Base-by-base conservation (phyloP, 176 grass and related monocot species). In the Pharus latifolius region DNA sequence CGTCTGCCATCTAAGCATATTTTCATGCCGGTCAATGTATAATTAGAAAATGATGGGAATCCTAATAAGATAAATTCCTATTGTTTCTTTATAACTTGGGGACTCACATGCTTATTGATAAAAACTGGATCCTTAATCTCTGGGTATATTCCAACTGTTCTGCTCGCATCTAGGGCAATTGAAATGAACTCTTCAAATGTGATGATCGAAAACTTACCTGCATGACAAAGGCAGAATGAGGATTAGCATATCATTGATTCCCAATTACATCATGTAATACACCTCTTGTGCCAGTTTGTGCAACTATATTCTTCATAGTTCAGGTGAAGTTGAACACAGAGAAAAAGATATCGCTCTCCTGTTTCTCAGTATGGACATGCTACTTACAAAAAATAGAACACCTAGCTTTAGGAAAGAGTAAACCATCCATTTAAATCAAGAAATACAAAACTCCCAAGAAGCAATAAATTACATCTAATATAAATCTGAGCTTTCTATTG, bases 171-270 rank as follows among this genome's bases (percentile, higher is more conserved):
- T 65, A 91, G 63, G 53, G 89, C 89, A 44, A 98, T 81, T 31
- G 81, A 82, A 77, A 98, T 98, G 61, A 83, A 98, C 75, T 98
- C 95, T 74, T 98, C 90, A 80, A 98, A 98, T 32, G 86, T 93
- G 69, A 98, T 90, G 75, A 98, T 98, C 12, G 84, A 63, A 80
- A 79, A 92, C 42, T 82, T 88, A 20, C 84, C 89, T 92, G 78
- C 43, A 51, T 31, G 37, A 17, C 12, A 70, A n/a, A 4, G n/a
- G 78, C 12, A 48, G 64, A 52, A 23, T 17, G 51, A 80, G 31
- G 17, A 50, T 63, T 55, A 55, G 27, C 15, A 37, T 30, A 65
- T 53, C 41, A n/a, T 74, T 74, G 60, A 74, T 61, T 67, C 11
- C 17, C 22, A 69, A 69, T 31, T 28, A 63, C 8, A 41, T 12